Evolutionary conservation across 495 filamentous ascomycete genomes (phyloP), one percentile per base, ranked within the genome.

Genomic region (Lepidopterella palustris): DNA sequence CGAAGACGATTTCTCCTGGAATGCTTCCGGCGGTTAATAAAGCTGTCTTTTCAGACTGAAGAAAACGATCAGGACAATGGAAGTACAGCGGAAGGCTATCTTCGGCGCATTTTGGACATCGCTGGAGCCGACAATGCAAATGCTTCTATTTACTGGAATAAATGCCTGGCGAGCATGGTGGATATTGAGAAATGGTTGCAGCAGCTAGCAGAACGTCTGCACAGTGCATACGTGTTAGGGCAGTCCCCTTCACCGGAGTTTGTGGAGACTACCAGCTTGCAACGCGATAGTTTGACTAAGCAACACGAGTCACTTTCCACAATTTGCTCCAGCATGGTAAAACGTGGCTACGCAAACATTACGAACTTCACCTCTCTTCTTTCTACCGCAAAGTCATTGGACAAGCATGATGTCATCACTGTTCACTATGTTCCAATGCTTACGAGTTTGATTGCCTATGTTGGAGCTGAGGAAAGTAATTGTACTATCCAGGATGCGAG

Each of bases 241-340:
- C 78, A 84, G 60, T 72, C 72, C 15, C 77, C 78, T 23, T 72
- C 81, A 42, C 72, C 74, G 8, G 83, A 89, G 53, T 67, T 83
- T 2, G 76, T 79, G 55, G 90, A 96, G 66, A 83, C 83, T 4
- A 78, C 90, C 29, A 84, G 87, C 57, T 82, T 86, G 64, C 85
- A 95, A 65, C 81, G 86, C 31, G 67, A 74, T 23, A 90, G 86
- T 63, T 77, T 97, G 27, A 80, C 81, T 15, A 81, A 87, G 66
- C 92, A 97, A 71, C 95, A 97, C 69, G 92, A 97, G 70, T 82
- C 84, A 6, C 79, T 99, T n/a, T 83, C 84, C 0, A 80, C 86
- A 8, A 86, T 92, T 48, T 68, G 92, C 21, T 85, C 81, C 59
- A 82, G 87, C 65, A 78, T 95, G 9, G 80, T 93, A 55, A 90